Base-by-base conservation (phyloP, 805 yeast genomes). In the Spathaspora sp. region DNA sequence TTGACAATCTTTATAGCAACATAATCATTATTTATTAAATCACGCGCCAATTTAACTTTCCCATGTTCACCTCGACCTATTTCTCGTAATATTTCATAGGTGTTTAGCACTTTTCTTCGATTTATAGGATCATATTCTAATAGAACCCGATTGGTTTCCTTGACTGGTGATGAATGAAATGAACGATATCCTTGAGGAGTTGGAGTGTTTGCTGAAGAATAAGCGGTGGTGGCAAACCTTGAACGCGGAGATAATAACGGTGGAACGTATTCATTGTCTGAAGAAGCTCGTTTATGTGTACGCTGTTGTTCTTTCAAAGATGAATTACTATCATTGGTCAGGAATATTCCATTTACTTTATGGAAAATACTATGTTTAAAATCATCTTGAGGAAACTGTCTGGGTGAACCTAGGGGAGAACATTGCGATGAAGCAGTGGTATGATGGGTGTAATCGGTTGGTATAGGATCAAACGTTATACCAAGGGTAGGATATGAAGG, bases 61-160 rank as follows among this genome's bases (percentile, higher is more conserved):
- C 99, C 98, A 69, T 93, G 98, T 66, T 92, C 97, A n/a, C 99
- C 99, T 35, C 88, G 78, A 10, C 99, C 99, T 28, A 94, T 76
- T 69, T 92, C 97, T 23, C 80, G 77, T 29, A 91, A 69, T 38
- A 94, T 88, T 67, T 94, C 99, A 65, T 92, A 94, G 0, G 96
- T 84, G 69, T 94, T 94, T 55, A 94, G 76, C 35, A 86, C 83
- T 64, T 92, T 88, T 48, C 94, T 81, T 55, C 86, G 84, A 1
- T 86, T 83, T 4, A 87, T 79, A 0, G 98, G 97, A 66, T 94
- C 97, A 69, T 89, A 91, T 59, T 92, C 96, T 39, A 93, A 78
- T 35, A 78, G 81, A 14, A 94, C 89, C 52, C 80, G 80, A 52
- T 80, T 84, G 1, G 97, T 92, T 65, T 93, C 97, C 62, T 87